Conservation (phyloP, 352 stramenopile genomes). For the Halophytophthora batemanensis region DNA sequence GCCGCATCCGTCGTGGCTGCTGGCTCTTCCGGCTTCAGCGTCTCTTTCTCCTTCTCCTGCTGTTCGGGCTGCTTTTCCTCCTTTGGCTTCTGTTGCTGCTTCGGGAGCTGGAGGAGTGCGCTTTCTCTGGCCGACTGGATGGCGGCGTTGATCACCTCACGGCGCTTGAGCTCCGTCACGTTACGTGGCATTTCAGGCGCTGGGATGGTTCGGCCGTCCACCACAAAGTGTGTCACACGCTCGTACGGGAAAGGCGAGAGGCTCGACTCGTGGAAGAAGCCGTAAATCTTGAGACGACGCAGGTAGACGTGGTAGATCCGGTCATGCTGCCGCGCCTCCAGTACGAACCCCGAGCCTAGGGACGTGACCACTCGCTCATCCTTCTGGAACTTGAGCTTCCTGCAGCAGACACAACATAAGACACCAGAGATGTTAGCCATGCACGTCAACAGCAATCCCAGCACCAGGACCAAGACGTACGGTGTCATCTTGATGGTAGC, state of each 20-base stretch:
- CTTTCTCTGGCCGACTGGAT: slow-evolving; percentile 56
- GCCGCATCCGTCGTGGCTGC: slow-evolving; percentile 11
- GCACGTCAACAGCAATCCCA: not conserved
- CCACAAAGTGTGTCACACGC: slow-evolving; percentile 81
- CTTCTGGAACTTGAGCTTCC: slow-evolving; percentile 67
- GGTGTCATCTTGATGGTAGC: slow-evolving; percentile 60
- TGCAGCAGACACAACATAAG: slow-evolving; percentile 14
- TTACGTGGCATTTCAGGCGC: slow-evolving; percentile 67
- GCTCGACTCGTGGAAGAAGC: slow-evolving; percentile 71
- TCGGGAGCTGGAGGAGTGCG: slow-evolving; percentile 20
- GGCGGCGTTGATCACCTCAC: slow-evolving; percentile 61
- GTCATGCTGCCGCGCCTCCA: slow-evolving; percentile 49
- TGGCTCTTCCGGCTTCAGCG: slow-evolving; percentile 20
- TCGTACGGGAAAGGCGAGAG: slow-evolving; percentile 78
- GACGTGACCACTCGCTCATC: slow-evolving; percentile 72
- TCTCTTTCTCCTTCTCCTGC: slow-evolving; percentile 11
- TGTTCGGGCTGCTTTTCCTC: slow-evolving; percentile 12
- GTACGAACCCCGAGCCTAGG: slow-evolving; percentile 79
- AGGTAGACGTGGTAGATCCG: slow-evolving; percentile 81
- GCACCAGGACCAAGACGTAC: slow-evolving; percentile 31
- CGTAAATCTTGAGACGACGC: slow-evolving; percentile 64
- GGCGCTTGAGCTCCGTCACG: slow-evolving; percentile 61
- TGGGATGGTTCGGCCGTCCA: slow-evolving; percentile 67
- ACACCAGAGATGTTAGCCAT: slow-evolving; percentile 4
- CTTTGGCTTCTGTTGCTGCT: not conserved